Percentiles rank a stretch among this genome's conserved stretches.
Conservation (phyloP, 257 asterid genomes). For the Gentiana dahurica region DNA sequence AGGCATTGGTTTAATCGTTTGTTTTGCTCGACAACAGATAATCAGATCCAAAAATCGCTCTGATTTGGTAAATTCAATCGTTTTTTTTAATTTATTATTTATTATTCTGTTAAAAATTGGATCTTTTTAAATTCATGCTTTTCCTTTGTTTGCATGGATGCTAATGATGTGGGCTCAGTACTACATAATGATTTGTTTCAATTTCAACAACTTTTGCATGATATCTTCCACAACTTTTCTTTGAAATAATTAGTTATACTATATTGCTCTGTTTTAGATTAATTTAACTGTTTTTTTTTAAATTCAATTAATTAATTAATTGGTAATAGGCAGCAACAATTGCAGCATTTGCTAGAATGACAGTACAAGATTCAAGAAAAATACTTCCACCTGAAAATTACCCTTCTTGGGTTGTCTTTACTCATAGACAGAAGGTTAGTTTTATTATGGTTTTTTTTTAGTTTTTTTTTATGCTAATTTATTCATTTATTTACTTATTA, state of each 20-base stretch:
- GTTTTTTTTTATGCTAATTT: neutral
- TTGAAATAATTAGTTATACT: neutral
- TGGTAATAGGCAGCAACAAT: conserved; percentile 51
- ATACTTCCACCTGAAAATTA: conserved; percentile 59
- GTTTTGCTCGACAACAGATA: conserved; percentile 57
- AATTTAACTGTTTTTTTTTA: no score
- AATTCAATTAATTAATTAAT: neutral
- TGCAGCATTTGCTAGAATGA: conserved; percentile 80
- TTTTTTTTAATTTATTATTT: neutral
- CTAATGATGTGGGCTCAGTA: neutral
- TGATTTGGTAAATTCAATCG: conserved; percentile 42
- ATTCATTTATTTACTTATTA: neutral
- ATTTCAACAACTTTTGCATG: neutral
- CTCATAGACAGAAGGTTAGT: conserved; percentile 84
- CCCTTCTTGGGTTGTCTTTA: conserved; percentile 95
- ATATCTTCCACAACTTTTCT: neutral
- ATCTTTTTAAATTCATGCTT: neutral
- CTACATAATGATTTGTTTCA: neutral
- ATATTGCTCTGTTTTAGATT: neutral
- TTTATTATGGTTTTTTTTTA: neutral
- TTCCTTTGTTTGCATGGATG: neutral
- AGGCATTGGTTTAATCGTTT: conserved; percentile 59
- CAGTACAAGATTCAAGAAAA: conserved; percentile 72
- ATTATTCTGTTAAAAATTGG: neutral
- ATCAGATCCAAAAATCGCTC: conserved; percentile 62